These are phyloP conservation scores for Lanmaoa rubissima DNA, from an alignment of 768 basidiomycete genomes.

Conservation along the genomic window DNA sequence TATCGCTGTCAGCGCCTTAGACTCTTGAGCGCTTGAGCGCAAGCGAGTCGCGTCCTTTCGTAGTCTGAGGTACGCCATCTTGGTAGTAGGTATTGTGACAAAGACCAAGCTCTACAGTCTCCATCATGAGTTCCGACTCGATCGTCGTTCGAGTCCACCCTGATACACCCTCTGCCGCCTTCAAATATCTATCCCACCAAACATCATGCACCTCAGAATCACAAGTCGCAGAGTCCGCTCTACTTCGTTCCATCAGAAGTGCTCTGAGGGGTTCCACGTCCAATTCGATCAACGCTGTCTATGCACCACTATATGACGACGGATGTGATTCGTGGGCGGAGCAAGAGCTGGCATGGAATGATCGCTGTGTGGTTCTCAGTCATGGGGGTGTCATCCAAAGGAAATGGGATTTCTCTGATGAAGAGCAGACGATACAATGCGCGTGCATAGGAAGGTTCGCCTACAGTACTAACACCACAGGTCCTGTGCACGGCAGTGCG, in stretches of 20 bases:
- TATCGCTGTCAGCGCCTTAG: no score
- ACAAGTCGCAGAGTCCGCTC: conserved; percentile 30
- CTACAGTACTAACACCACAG: conserved; percentile 38
- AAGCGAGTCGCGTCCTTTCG: no score
- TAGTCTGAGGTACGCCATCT: no score
- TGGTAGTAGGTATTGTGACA: neutral
- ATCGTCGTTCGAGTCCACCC: conserved; percentile 41
- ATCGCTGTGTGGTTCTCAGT: conserved; percentile 58
- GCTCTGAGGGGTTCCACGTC: conserved; percentile 57
- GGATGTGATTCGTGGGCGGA: conserved; percentile 45
- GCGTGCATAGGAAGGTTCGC: conserved; percentile 77
- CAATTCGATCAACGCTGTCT: conserved; percentile 40
- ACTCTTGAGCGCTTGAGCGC: no score
- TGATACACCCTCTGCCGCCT: conserved; percentile 43
- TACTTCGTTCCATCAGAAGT: conserved; percentile 57
- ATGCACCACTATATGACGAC: conserved; percentile 41
- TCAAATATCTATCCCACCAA: conserved; percentile 38
- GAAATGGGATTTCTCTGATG: conserved; percentile 73
- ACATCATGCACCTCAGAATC: conserved; percentile 14
- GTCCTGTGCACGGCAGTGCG: conserved; percentile 25
- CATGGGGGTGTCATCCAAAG: conserved; percentile 66
- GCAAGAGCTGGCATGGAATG: conserved; percentile 71
- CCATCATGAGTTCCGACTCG: conserved; percentile 18
- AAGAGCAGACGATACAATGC: conserved; percentile 72
- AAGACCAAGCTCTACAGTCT: neutral